These are phyloP conservation scores for Xylariaceae sp. DNA, from an alignment of 2,329 filamentous ascomycete genomes.

Conservation along the genomic window DNA sequence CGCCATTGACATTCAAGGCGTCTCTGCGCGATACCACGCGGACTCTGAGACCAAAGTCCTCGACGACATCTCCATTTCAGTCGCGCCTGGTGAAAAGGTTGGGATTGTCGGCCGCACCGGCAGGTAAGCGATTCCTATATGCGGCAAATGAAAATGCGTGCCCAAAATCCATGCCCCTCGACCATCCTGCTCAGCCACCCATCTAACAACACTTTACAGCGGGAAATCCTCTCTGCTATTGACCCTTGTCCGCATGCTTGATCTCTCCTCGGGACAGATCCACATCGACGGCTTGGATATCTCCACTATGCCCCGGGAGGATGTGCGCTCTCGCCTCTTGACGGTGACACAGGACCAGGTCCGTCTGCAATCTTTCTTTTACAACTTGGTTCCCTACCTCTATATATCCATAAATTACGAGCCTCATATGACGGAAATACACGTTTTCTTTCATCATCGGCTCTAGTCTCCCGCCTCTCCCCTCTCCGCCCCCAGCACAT, in stretches of 20 bases:
- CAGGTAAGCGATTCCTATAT: constrained; percentile 13
- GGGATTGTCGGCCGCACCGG: constrained; percentile 44
- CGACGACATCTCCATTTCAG: constrained; percentile 14
- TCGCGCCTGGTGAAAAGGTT: constrained; percentile 35
- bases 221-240: constrained; percentile 36
- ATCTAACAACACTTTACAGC: constrained; percentile 6
- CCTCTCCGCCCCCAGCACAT: too few species aligned
- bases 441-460: too few species aligned
- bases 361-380: too few species aligned
- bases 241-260: constrained; percentile 40
- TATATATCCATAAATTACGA: too few species aligned
- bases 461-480: too few species aligned
- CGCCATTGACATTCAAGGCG: constrained; percentile 14
- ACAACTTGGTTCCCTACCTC: too few species aligned
- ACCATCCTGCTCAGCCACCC: not conserved
- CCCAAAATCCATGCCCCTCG: not conserved
- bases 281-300: constrained; percentile 41
- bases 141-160: not conserved
- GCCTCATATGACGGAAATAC: too few species aligned
- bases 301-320: constrained; percentile 31
- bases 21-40: constrained; percentile 20
- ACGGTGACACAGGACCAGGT: constrained; percentile 38
- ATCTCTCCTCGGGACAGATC: constrained; percentile 35
- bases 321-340: constrained; percentile 35
- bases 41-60: constrained; percentile 12